A percentile compares a stretch with the other conserved stretches of the same genome.
Evolutionary conservation across 2,329 filamentous ascomycete species (phyloP).

Genomic region (Botrytis porri): DNA sequence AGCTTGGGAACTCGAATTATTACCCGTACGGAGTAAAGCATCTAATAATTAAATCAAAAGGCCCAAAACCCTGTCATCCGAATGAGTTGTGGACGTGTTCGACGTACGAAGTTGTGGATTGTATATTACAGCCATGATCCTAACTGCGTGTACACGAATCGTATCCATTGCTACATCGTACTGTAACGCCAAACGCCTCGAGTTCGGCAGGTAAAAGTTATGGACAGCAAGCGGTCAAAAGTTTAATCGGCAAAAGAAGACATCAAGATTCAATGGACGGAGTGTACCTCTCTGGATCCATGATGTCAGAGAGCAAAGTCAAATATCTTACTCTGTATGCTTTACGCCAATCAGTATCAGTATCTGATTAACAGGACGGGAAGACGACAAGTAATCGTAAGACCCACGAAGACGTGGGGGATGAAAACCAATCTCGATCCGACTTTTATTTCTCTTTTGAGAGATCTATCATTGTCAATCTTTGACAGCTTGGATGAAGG

Average conservation of each 20-base stretch:
- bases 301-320: neutral
- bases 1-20: neutral
- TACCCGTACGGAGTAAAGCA: neutral
- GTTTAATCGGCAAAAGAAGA: neutral
- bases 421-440: no score
- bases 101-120: neutral
- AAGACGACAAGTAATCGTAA: neutral
- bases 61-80: neutral
- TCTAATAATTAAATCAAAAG: neutral
- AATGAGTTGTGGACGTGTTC: neutral
- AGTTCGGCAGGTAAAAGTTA: neutral
- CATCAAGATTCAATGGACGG: neutral
- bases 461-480: neutral
- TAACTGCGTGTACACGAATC: slow-evolving; percentile 9
- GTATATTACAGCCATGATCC: slow-evolving; percentile 10
- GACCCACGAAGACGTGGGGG: no score
- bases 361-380: neutral
- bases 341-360: neutral
- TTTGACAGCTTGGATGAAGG: neutral
- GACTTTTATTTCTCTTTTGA: neutral
- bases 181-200: neutral
- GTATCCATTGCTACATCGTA: neutral
- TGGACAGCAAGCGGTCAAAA: no score
- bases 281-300: neutral
- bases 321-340: neutral